Conservation (phyloP, 768 basidiomycete species). For the Hydnomerulius pinastri region DNA sequence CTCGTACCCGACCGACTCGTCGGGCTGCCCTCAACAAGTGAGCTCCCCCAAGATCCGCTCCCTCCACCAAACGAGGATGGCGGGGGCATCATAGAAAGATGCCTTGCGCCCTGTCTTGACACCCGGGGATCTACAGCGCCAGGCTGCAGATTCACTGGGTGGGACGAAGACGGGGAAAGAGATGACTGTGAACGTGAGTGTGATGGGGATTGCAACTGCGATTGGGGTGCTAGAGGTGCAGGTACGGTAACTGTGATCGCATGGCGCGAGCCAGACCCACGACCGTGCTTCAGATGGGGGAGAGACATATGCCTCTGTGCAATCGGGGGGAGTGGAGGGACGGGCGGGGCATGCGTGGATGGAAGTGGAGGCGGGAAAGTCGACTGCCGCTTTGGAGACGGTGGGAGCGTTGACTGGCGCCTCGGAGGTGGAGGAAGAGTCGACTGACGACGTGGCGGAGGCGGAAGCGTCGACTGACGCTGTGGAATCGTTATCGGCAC, state of each 20-base stretch:
- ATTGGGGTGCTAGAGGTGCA: neutral
- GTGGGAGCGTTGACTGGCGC: neutral
- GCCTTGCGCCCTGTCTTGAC: constrained; percentile 6
- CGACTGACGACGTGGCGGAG: constrained; percentile 5
- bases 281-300: constrained; percentile 19
- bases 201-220: neutral
- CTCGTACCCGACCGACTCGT: constrained; percentile 5
- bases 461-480: constrained; percentile 5
- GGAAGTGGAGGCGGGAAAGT: neutral
- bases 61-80: neutral
- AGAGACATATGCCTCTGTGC: constrained; percentile 22
- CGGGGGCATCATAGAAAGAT: constrained; percentile 21
- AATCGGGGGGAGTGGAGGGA: neutral
- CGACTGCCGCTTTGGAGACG: constrained; percentile 5
- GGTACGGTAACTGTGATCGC: constrained; percentile 5
- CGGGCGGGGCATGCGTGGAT: neutral
- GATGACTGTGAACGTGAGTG: constrained; percentile 6
- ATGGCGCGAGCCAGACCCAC: neutral
- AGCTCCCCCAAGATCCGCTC: neutral
- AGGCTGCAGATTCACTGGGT: neutral
- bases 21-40: constrained; percentile 1
- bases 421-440: neutral
- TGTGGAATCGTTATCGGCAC: constrained; percentile 11
- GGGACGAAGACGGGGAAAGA: neutral
- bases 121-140: neutral